Evolutionary conservation across 352 stramenopile species (phyloP), one percentile per base, ranked within the genome.

Genomic region (Elongisporangium prolatum): DNA sequence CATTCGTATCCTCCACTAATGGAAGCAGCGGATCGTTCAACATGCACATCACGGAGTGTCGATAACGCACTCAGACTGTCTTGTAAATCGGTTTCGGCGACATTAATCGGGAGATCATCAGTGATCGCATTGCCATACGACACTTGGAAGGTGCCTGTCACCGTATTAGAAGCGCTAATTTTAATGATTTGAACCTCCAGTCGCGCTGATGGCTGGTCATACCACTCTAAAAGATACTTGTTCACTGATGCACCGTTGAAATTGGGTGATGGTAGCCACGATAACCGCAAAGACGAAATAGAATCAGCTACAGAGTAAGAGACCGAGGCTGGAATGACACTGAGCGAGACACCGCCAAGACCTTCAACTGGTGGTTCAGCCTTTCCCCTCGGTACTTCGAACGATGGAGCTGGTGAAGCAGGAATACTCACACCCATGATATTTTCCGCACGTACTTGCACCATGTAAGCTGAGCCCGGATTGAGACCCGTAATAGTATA

Each of bases 191-290:
- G 81, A 0, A 95, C 69, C 54, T 93, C 86, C 1, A 74, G 66
- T 5, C 64, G 72, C 21, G 74, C 60, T 2, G 63, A 4, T 20
- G 65, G 65, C 3, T 69, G 69, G 24, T 88, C 61, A 54, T 76
- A 95, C 81, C 83, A 95, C 59, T 95, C 86, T 0, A 95, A 63
- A 0, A 89, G 38, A 50, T 91, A 95, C 48, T 76, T 90, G 4
- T 61, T 71, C 17, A 93, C 78, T 0, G 61, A 54, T 3, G 73
- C 72, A 2, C 85, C 85, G 34, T 89, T 74, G 1, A 53, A 18
- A 18, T 66, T 68, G 7, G 67, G 59, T 5, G 77, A 59, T 8
- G 65, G 55, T 1, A 91, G 60, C 85, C 85, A 94, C 8, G 77
- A 71, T 0, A 94, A 71, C 7, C 72, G 44, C 20, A 92, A 56